These are phyloP conservation scores for Suhomyces taliae DNA, from an alignment of 1,139 yeast genomes.

Conservation along the genomic window DNA sequence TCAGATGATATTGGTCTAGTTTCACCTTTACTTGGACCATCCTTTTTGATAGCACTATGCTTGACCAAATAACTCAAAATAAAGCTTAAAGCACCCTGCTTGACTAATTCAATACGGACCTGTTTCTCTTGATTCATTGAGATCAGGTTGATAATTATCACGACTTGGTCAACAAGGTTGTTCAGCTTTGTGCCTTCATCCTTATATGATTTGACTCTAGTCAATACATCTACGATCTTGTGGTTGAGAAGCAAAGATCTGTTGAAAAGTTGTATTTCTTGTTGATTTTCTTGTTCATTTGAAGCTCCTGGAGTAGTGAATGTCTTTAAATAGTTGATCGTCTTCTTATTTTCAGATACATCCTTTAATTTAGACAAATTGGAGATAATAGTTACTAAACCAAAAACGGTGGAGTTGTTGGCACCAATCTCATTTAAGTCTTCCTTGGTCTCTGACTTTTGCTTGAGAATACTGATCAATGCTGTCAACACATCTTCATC, in stretches of 20 bases:
- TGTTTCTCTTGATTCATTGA: slow-evolving; percentile 26
- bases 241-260: slow-evolving; percentile 26
- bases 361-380: slow-evolving; percentile 38
- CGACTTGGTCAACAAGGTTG: slow-evolving; percentile 18
- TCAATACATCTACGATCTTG: slow-evolving; percentile 26
- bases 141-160: slow-evolving; percentile 27
- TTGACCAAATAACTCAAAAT: slow-evolving; percentile 38
- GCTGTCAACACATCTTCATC: slow-evolving; percentile 31
- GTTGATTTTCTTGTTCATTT: slow-evolving; percentile 18
- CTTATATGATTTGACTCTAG: slow-evolving; percentile 24
- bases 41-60: slow-evolving; percentile 26
- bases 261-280: slow-evolving; percentile 33
- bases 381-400: slow-evolving; percentile 36
- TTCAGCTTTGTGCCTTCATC: slow-evolving; percentile 11
- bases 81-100: slow-evolving; percentile 47
- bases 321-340: slow-evolving; percentile 34
- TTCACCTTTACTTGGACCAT: slow-evolving; percentile 9
- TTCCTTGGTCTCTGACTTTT: neutral
- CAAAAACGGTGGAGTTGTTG: slow-evolving; percentile 25
- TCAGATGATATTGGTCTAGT: slow-evolving; percentile 22
- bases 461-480: slow-evolving; percentile 16
- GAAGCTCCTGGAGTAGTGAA: slow-evolving; percentile 32
- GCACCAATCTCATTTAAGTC: neutral
- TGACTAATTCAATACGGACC: slow-evolving; percentile 38
- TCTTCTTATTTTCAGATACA: slow-evolving; percentile 13